Evolutionary conservation across 306 rosid species (phyloP), one percentile per base, ranked within the genome.

Genomic region (Pterocarpus macrocarpus): DNA sequence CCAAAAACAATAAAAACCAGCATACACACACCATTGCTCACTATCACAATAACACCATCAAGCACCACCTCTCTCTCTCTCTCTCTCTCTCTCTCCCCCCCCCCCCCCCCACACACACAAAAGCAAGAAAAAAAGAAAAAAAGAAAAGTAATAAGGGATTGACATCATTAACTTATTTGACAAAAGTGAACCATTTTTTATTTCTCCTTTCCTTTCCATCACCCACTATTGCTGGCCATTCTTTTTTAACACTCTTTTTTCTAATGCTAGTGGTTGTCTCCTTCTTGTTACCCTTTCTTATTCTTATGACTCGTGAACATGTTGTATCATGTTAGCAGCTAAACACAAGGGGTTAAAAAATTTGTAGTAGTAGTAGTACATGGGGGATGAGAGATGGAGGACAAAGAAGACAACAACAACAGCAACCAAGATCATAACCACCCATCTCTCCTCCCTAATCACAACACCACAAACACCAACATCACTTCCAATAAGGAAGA

Each of bases 141-240:
- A 62, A 62, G 8, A 5, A 82, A 52, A 43, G 30, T 15, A 41
- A 64, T 4, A 69, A 76, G 76, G 73, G 63, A 84, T 84, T 87
- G 80, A 71, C 89, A 94, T 94, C 86, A 92, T 94, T 90, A 68
- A 91, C 85, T 59, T 71, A 79, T 86, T 94, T 94, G 95, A 89
- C 88, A 81, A 88, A 86, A 81, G 85, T 76, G 76, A 78, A 67
- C 85, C 64, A 64, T 80, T 80, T 78, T 77, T 43, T 43, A 5
- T 6, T 43, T 43, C 8, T 5, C n/a, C 30, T 47, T 9, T 47
- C 13, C 55, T 75, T 81, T 69, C 39, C 82, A 80, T 62, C 85
- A 81, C 82, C 82, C 84, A 77, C 77, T 86, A 77, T 77, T 80
- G 57, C 80, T 81, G 55, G 55, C 82, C 82, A 65, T 79, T 59